Conservation (phyloP, 331 rosid genomes). For the Acacia concinna region DNA sequence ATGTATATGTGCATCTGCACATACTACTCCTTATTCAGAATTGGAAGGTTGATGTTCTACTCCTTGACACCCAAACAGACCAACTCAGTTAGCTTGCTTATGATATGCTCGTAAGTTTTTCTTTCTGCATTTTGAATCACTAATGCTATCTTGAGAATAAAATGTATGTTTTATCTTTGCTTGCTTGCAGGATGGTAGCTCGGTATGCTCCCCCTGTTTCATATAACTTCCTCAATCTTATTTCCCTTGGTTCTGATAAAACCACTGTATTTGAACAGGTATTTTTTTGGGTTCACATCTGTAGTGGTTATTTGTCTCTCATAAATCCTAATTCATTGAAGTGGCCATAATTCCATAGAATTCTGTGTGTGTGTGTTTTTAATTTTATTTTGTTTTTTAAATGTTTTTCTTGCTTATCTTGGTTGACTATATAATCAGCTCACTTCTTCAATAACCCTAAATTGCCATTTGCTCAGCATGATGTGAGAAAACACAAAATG, state of each 20-base stretch:
- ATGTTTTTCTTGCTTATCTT: constrained; percentile 1
- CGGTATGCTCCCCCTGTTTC: constrained; percentile 98
- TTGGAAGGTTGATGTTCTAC: constrained; percentile 89
- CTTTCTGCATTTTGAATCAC: constrained; percentile 25
- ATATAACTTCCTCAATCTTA: constrained; percentile 92
- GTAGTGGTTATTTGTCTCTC: neutral
- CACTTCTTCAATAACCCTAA: neutral
- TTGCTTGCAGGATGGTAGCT: constrained; percentile 80
- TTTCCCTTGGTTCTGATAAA: constrained; percentile 54
- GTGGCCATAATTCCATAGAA: neutral
- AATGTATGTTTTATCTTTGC: constrained; percentile 15
- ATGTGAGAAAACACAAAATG: neutral
- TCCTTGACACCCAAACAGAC: constrained; percentile 92
- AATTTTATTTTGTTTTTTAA: too few relatives aligned
- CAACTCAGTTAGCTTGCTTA: constrained; percentile 91
- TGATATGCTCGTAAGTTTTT: constrained; percentile 95
- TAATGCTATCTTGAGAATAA: constrained; percentile 16
- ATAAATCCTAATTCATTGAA: neutral
- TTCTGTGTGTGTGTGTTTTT: neutral
- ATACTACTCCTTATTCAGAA: constrained; percentile 86
- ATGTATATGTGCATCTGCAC: constrained; percentile 99
- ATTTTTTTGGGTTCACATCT: neutral
- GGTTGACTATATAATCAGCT: constrained; percentile 9
- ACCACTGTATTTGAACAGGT: constrained; percentile 87
- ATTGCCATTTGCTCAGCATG: constrained; percentile 1